Percentiles rank a stretch among this genome's conserved stretches.
phyloP scores from a whole-genome alignment of 345 rosid genomes.

The Hibiscus mutabilis region DNA sequence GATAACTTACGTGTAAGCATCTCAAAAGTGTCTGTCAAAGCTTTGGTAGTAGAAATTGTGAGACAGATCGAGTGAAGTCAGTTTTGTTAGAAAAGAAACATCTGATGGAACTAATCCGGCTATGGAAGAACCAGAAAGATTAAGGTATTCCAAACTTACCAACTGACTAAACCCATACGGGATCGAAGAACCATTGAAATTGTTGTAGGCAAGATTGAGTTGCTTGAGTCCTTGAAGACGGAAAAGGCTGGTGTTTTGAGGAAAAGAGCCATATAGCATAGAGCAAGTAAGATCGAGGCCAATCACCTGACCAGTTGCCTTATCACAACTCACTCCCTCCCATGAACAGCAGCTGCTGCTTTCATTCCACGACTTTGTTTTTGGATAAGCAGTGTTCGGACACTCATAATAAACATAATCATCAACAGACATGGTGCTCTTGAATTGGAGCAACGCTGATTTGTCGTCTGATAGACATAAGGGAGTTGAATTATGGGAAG shows the following conservation, averaged over 20 bases:
- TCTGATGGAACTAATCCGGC: not conserved
- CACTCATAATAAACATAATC: fast-evolving
- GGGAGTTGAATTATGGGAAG: not conserved
- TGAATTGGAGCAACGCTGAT: not conserved
- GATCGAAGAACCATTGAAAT: not conserved
- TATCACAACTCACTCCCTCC: conserved; percentile 19
- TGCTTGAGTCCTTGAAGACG: not conserved
- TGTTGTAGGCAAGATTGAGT: not conserved
- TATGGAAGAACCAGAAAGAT: not conserved
- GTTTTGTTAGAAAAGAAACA: not conserved
- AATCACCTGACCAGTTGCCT: conserved; percentile 6
- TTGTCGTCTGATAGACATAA: not conserved
- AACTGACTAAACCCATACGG: not conserved
- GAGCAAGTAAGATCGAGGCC: conserved; percentile 16
- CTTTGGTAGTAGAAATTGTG: fast-evolving
- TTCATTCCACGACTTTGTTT: not conserved
- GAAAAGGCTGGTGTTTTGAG: not conserved
- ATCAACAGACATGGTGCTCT: not conserved
- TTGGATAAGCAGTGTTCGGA: not conserved
- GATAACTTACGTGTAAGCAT: not conserved
- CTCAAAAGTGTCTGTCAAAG: not conserved
- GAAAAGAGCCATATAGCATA: not conserved
- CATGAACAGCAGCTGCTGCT: conserved; percentile 18
- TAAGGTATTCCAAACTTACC: not conserved
- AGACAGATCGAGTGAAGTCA: conserved; percentile 16